These are phyloP conservation scores for Urostyla sp. DNA, from an alignment of 73 alveolate genomes.

Conservation along the genomic window DNA sequence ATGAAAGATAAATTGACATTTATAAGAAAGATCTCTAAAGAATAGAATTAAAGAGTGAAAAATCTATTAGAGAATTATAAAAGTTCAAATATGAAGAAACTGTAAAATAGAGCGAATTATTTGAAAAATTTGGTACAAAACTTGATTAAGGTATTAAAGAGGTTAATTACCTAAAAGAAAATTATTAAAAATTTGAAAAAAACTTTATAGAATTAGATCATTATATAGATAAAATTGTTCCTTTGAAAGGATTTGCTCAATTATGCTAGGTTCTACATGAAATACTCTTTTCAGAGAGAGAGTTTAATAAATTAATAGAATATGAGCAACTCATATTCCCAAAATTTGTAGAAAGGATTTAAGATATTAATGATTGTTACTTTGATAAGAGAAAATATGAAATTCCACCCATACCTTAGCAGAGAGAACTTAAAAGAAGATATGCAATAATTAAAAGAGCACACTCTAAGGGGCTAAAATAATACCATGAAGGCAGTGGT, in stretches of 20 bases:
- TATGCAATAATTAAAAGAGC: too few species aligned
- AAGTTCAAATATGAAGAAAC: background rate
- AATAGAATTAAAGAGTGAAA: conserved; percentile 20
- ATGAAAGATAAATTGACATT: conserved; percentile 31
- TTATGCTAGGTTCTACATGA: conserved; percentile 29
- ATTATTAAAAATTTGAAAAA: background rate
- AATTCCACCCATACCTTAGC: conserved; percentile 17
- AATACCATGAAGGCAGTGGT: too few species aligned
- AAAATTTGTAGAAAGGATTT: background rate
- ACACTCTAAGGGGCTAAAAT: too few species aligned
- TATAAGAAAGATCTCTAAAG: conserved; percentile 34
- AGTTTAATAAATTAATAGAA: conserved; percentile 11
- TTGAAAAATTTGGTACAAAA: background rate
- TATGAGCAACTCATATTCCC: conserved; percentile 16
- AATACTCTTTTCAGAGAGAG: conserved; percentile 11
- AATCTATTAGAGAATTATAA: conserved; percentile 6
- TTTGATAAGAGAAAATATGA: background rate
- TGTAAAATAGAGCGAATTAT: background rate
- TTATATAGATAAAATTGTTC: conserved; percentile 23
- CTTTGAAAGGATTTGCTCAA: conserved; percentile 5
- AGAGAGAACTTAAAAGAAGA: conserved; percentile 30
- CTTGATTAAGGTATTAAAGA: background rate
- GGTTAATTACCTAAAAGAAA: background rate
- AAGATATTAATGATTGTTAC: background rate
- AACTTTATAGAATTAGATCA: background rate